Evolutionary conservation across 768 basidiomycete species (phyloP).

Genomic region (Calvatia gigantea): DNA sequence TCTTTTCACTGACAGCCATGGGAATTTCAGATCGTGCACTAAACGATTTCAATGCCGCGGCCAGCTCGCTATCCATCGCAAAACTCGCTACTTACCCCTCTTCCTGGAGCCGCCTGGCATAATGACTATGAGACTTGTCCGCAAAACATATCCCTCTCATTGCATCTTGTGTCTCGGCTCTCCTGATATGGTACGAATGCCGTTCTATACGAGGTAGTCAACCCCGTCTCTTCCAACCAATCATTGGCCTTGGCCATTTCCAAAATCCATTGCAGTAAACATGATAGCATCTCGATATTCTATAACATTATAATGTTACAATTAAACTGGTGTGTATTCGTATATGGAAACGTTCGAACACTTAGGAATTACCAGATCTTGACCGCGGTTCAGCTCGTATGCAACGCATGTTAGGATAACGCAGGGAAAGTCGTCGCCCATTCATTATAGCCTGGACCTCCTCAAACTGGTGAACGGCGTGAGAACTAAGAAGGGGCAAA

Average conservation of each 20-base stretch:
- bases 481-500: constrained; percentile 1
- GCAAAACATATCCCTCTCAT: no score
- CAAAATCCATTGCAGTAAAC: not conserved
- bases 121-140: no score
- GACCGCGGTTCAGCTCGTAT: constrained; percentile 40
- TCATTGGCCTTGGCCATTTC: not conserved
- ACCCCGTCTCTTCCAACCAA: not conserved
- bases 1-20: no score
- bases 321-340: constrained; percentile 23
- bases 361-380: constrained; percentile 38
- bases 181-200: not conserved
- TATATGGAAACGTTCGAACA: constrained; percentile 8
- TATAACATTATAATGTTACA: constrained; percentile 11
- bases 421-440: constrained; percentile 54
- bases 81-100: no score
- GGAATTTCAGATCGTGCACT: no score
- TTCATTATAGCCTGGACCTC: constrained; percentile 70
- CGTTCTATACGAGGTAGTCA: no score
- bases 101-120: no score
- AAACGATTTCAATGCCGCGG: no score
- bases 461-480: constrained; percentile 50
- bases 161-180: not conserved
- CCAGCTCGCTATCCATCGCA: no score
- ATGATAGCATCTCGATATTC: constrained; percentile 2
- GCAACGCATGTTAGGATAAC: constrained; percentile 62